Conservation (phyloP, 306 rosid species). For the Cucurbita pepo region DNA sequence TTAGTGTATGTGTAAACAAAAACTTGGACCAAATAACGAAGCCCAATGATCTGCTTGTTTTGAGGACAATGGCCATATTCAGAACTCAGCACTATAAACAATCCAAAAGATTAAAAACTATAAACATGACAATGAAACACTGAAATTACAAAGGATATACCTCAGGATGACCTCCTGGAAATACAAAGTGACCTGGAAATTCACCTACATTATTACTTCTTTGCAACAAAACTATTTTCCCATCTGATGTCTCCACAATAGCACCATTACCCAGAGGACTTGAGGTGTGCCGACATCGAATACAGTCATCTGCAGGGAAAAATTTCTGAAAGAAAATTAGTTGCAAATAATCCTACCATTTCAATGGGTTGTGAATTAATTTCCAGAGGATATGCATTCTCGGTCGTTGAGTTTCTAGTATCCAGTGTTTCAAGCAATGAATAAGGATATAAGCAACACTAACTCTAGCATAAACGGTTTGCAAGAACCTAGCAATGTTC, state of each 20-base stretch:
- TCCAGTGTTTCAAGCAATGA: neutral
- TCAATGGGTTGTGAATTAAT: neutral
- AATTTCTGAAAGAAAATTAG: neutral
- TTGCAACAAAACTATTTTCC: conserved; percentile 52
- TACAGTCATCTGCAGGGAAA: conserved; percentile 47
- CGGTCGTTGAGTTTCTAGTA: neutral
- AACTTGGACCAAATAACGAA: neutral
- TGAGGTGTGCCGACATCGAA: conserved; percentile 68
- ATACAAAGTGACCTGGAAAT: conserved; percentile 83
- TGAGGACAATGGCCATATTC: neutral
- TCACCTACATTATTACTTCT: conserved; percentile 89
- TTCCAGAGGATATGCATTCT: neutral
- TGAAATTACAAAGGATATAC: conserved; percentile 18
- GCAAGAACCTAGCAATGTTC: neutral
- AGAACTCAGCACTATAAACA: neutral
- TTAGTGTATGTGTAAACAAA: neutral
- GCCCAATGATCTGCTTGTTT: neutral
- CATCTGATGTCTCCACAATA: conserved; percentile 71
- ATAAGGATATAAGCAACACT: neutral
- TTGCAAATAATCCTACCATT: neutral
- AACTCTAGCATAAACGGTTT: neutral
- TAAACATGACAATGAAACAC: neutral
- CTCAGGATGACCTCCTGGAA: conserved; percentile 99
- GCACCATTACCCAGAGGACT: conserved; percentile 95
- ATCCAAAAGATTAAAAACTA: neutral